These are phyloP conservation scores for Yamadazyma olivae DNA, from an alignment of 805 yeast species.

Conservation along the genomic window DNA sequence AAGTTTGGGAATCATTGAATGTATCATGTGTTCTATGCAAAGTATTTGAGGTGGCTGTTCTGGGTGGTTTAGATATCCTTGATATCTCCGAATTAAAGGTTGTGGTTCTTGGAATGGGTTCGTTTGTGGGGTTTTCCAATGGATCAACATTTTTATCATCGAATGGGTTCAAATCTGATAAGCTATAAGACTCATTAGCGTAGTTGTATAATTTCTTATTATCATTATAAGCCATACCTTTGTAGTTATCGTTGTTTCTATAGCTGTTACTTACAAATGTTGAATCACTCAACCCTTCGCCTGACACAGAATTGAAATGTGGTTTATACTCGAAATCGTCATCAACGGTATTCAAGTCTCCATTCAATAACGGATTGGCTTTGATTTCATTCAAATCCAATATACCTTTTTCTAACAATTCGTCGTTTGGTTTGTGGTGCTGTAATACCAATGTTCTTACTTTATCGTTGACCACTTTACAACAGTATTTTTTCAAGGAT, in stretches of 20 bases:
- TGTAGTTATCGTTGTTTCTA: slow-evolving; percentile 3
- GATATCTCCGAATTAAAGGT: too few species aligned
- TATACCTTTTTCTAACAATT: slow-evolving; percentile 29
- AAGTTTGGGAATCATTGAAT: too few species aligned
- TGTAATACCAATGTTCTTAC: slow-evolving; percentile 50
- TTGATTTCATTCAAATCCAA: slow-evolving; percentile 21
- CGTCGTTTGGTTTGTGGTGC: slow-evolving; percentile 34
- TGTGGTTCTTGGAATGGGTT: too few species aligned
- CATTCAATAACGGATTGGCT: slow-evolving; percentile 25
- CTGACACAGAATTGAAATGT: neutral
- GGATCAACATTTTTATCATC: too few species aligned
- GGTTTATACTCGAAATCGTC: slow-evolving; percentile 9
- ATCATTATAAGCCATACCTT: slow-evolving; percentile 13
- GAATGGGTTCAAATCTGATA: slow-evolving; percentile 13
- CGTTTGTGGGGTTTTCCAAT: too few species aligned
- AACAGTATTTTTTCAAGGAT: slow-evolving; percentile 60
- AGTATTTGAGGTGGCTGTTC: too few species aligned
- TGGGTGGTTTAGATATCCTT: too few species aligned
- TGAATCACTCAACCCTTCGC: neutral
- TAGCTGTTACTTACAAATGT: too few species aligned
- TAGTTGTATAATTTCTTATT: slow-evolving; percentile 14
- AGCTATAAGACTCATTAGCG: slow-evolving; percentile 4
- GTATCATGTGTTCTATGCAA: too few species aligned
- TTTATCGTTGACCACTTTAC: slow-evolving; percentile 53
- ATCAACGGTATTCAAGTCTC: slow-evolving; percentile 6